phyloP scores from a whole-genome alignment of 176 grass and related monocot genomes.

The Leersia perrieri region DNA sequence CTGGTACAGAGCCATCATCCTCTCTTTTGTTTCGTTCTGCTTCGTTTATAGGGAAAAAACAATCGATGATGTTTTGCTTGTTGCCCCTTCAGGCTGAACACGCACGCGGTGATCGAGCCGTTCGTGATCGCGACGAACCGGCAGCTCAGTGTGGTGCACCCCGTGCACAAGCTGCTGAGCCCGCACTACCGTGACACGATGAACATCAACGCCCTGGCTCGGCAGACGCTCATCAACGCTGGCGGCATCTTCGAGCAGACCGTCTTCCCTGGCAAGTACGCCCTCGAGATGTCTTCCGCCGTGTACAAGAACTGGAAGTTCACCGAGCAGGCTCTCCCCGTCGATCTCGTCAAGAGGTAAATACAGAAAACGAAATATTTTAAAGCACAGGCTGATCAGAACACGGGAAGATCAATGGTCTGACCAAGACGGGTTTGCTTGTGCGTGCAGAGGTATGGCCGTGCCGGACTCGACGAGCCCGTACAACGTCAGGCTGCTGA shows the following conservation, averaged over 20 bases:
- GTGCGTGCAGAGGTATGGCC: slow-evolving; percentile 46
- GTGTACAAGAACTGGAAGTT: slow-evolving; percentile 89
- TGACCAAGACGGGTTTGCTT: neutral
- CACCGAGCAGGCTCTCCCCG: slow-evolving; percentile 72
- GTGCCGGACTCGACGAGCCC: slow-evolving; percentile 45
- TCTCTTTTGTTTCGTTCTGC: neutral
- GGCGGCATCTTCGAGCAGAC: slow-evolving; percentile 70
- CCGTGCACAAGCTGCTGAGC: slow-evolving; percentile 78
- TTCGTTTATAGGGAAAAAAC: neutral
- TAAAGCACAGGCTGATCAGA: neutral
- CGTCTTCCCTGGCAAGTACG: slow-evolving; percentile 71
- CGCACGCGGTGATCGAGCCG: slow-evolving; percentile 81
- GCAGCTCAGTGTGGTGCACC: slow-evolving; percentile 73
- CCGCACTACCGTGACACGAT: slow-evolving; percentile 88
- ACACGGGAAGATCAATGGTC: neutral
- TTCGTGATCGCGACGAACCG: slow-evolving; percentile 79
- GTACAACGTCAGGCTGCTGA: slow-evolving; percentile 51
- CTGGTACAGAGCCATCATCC: slow-evolving; percentile 42
- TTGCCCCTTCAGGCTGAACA: slow-evolving; percentile 69
- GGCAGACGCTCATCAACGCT: slow-evolving; percentile 75
- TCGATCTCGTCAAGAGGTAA: slow-evolving; percentile 81
- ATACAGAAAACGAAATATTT: neutral
- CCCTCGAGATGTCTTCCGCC: slow-evolving; percentile 60
- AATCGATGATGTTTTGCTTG: neutral
- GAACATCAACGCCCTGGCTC: slow-evolving; percentile 91